Evolutionary conservation across 1,139 yeast species (phyloP).

Genomic region (Suhomyces chickasaworum): DNA sequence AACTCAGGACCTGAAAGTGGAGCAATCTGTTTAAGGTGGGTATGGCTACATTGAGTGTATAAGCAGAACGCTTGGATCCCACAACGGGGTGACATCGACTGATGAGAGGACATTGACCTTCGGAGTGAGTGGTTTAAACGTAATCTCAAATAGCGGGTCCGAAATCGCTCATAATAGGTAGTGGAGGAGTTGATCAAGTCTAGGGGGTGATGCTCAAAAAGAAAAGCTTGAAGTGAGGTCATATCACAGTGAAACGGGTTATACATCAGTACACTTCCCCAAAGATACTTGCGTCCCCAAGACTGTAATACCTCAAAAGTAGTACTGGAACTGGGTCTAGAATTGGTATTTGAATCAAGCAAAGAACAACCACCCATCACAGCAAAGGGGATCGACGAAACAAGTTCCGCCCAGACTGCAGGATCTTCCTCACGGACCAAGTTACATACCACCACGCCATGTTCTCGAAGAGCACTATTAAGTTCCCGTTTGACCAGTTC

Average conservation of each 20-base stretch:
- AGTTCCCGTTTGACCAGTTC: conserved; percentile 46
- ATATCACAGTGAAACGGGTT: conserved; percentile 70
- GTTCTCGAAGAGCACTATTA: conserved; percentile 41
- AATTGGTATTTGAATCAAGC: conserved; percentile 17
- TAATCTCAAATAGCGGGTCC: conserved; percentile 44
- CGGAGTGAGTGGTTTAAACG: conserved; percentile 29
- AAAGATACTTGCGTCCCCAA: conserved; percentile 66
- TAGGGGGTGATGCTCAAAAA: conserved; percentile 57
- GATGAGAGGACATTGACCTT: not conserved
- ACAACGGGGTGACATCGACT: not conserved
- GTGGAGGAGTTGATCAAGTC: conserved; percentile 63
- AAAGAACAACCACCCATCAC: conserved; percentile 42
- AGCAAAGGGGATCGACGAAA: conserved; percentile 56
- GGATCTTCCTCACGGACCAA: conserved; percentile 49
- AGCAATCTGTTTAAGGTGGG: not conserved
- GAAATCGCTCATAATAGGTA: conserved; percentile 55
- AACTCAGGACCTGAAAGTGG: not conserved
- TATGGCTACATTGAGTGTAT: conserved; percentile 45
- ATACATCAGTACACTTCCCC: conserved; percentile 78
- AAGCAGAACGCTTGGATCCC: not conserved
- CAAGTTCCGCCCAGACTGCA: conserved; percentile 24
- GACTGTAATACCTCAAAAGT: no score
- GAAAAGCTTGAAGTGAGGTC: conserved; percentile 47
- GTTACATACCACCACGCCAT: conserved; percentile 60
- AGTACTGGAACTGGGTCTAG: no score